Evolutionary conservation across 139 green algal genomes (phyloP), one percentile per base, ranked within the genome.

Genomic region (Micromonas commoda): DNA sequence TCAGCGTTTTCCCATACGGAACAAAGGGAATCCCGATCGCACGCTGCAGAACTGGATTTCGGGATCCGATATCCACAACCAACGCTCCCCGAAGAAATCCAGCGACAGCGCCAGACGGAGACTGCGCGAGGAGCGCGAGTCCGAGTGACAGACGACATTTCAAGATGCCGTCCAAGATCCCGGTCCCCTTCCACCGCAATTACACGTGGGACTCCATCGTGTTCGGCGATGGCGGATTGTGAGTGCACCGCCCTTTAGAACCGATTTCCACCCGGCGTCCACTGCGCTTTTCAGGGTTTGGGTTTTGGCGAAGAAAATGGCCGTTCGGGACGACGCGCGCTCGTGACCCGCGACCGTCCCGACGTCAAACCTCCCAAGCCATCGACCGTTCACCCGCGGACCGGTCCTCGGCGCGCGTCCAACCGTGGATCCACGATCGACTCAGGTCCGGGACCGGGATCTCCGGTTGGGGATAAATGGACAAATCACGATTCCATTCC

Each of bases 131-230:
- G n/a, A n/a, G n/a, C n/a, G n/a, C n/a, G n/a, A n/a, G n/a, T n/a
- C n/a, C n/a, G n/a, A n/a, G n/a, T n/a, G n/a, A n/a, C 45, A 16
- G 9, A 57, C 9, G 45, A 57, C 45, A 9, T 9, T 57, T 16
- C 45, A 16, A 9, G 54, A 81, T 19, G 89, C 88, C 1, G 57
- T 71, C 20, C 68, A 88, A 28, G 85, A 73, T 39, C 16, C 45
- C 45, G 45, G 16, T 9, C 9, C 45, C 45, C 9, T 57, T 23
- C 45, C 45, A 57, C 16, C 45, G 45, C 45, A 57, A 61, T 29
- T 75, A 75, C 68, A 75, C 68, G 23, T 75, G 68, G 68, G 68
- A 75, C 53, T 38, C 37, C 35, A 61, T 75, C 37, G 38, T 75
- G 26, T 75, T 75, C 53, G 31, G 26, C 13, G 68, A 75, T 39